Evolutionary conservation across 495 filamentous ascomycete species (phyloP).

Genomic region (Neurospora sp.): DNA sequence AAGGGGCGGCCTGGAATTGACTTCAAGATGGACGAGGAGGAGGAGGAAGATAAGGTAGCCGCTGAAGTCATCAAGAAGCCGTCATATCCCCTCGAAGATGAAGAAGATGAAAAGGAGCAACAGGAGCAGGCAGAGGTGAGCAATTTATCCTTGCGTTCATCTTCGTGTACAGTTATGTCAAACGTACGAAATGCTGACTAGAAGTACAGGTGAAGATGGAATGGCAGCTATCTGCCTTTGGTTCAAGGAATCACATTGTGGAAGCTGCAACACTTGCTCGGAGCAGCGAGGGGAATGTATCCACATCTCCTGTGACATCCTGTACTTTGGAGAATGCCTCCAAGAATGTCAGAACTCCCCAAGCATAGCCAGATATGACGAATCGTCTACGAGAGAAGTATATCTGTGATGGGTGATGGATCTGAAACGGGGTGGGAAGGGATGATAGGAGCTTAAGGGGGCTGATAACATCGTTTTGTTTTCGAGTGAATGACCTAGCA

Average conservation of each 20-base stretch:
- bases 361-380: background rate
- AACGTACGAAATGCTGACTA: background rate
- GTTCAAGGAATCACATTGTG: background rate
- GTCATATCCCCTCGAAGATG: no score
- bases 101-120: no score
- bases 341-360: background rate
- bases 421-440: background rate
- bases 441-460: background rate
- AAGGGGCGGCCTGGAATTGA: no score
- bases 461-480: background rate
- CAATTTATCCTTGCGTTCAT: background rate
- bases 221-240: background rate
- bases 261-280: background rate
- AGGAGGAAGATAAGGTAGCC: no score
- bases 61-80: no score
- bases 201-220: no score
- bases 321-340: background rate
- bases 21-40: no score
- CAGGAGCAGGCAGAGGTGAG: background rate
- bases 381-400: background rate
- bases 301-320: no score
- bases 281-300: background rate
- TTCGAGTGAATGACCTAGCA: background rate
- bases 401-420: background rate
- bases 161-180: background rate